Evolutionary conservation across 306 rosid genomes (phyloP).

Genomic region (Prunus kanzakura): DNA sequence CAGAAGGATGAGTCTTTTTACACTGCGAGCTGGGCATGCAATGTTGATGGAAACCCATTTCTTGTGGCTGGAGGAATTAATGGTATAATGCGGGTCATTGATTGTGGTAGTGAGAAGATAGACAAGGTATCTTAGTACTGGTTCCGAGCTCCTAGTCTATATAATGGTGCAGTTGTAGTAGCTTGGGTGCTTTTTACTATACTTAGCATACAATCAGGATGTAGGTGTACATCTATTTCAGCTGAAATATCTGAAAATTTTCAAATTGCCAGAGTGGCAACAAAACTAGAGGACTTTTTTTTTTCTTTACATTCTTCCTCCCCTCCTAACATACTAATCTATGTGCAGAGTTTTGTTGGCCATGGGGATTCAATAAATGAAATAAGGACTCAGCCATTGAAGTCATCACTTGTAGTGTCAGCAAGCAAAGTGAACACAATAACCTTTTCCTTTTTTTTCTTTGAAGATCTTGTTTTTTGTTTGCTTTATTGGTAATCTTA

Average conservation of each 20-base stretch:
- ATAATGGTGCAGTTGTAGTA: not conserved
- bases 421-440: slow-evolving; percentile 75
- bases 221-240: not conserved
- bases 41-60: slow-evolving; percentile 58
- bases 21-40: slow-evolving; percentile 88
- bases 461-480: slow-evolving; percentile 14
- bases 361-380: slow-evolving; percentile 96
- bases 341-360: slow-evolving; percentile 83
- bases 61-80: slow-evolving; percentile 90
- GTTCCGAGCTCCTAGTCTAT: not conserved
- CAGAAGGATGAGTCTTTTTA: slow-evolving; percentile 99
- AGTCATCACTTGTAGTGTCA: slow-evolving; percentile 78
- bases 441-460: slow-evolving; percentile 8
- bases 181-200: not conserved
- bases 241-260: not conserved
- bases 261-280: not conserved
- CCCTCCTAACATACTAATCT: not conserved
- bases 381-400: slow-evolving; percentile 81
- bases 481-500: slow-evolving; percentile 27
- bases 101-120: slow-evolving; percentile 81
- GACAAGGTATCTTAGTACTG: slow-evolving; percentile 52
- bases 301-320: slow-evolving; percentile 7
- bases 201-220: not conserved
- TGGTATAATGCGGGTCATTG: slow-evolving; percentile 76
- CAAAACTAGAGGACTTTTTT: not conserved